Base-by-base conservation (phyloP, 352 stramenopile species). In the Globisporangium yorkense region DNA sequence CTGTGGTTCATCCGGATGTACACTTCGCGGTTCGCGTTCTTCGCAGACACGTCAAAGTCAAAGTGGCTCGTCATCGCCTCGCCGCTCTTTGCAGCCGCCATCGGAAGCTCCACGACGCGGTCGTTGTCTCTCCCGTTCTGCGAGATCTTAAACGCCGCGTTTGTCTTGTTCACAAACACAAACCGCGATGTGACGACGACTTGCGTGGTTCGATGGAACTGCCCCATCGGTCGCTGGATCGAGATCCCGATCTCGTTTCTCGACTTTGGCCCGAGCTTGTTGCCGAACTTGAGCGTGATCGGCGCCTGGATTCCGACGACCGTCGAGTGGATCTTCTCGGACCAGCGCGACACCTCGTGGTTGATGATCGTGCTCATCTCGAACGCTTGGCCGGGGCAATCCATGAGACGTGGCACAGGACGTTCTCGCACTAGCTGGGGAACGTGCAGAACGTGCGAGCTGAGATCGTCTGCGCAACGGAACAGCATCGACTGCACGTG, bases 301-400 rank as follows among this genome's bases (percentile, higher is more conserved):
- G 84, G 84, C 20, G 80, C 80, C 70, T 94, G 87, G 40, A 94
- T 84, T 13, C 87, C 87, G 39, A 96, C 87, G 5, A 94, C 84
- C 0, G 75, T 87, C 13, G 87, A 78, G 54, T 94, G 87, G 41
- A 94, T 92, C 65, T 88, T 92, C 41, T 94, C 85, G 1, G 87
- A 94, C 87, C 87, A 96, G 16, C 73, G 66, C 20, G 85, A 88
- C 2, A 92, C 66, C 52, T 96, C 84, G 15, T 89, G 85, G 15
- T 94, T 82, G 24, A 93, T 77, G 45, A 89, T 87, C 2, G 87
- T 94, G 35, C 83, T 84, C n/a, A 96, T 89, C 52, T 96, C 84
- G 55, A 96, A 92, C 0, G 71, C 75, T 72, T 94, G 82, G 4
- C 65, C 68, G 0, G 85, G 80, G 48, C 84, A 96, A 65, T 96